A percentile compares a stretch with the other conserved stretches of the same genome.
Conservation (phyloP, 352 stramenopile genomes). For the Paralagenidium karlingii region DNA sequence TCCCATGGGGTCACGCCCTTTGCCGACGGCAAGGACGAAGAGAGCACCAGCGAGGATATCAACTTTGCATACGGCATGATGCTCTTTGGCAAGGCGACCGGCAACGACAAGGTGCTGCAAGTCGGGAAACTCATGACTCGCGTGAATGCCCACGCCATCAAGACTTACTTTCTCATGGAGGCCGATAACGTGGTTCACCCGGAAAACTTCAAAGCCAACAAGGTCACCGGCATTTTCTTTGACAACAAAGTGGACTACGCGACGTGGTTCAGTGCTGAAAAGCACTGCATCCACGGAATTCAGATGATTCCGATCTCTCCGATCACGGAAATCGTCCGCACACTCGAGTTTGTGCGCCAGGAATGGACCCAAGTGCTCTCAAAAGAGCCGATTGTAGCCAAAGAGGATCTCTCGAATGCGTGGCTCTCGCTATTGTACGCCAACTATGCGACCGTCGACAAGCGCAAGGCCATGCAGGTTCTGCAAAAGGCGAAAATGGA, state of each 20-base stretch:
- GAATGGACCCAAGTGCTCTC: constrained; percentile 46
- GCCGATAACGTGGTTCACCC: constrained; percentile 32
- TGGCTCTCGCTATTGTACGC: constrained; percentile 63
- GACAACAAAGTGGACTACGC: constrained; percentile 68
- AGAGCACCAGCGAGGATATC: constrained; percentile 52
- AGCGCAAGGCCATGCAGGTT: constrained; percentile 19
- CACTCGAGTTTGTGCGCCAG: constrained; percentile 33
- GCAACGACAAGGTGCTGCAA: constrained; percentile 13
- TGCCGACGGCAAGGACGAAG: constrained; percentile 52
- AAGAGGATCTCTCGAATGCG: constrained; percentile 28
- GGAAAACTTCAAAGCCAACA: constrained; percentile 26
- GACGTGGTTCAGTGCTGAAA: constrained; percentile 54
- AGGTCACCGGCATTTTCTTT: constrained; percentile 57
- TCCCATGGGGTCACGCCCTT: constrained; percentile 51
- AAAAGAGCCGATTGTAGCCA: constrained; percentile 29
- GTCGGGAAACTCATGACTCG: constrained; percentile 34
- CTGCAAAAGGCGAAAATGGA: constrained; percentile 50
- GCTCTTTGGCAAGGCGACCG: constrained; percentile 33
- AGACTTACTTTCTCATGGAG: constrained; percentile 50
- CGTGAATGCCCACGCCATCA: constrained; percentile 31
- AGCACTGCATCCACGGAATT: constrained; percentile 65
- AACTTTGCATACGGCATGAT: constrained; percentile 39
- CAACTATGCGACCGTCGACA: constrained; percentile 59
- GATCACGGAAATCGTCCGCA: constrained; percentile 41
- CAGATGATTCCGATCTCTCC: constrained; percentile 62